A percentile compares a stretch with the other conserved stretches of the same genome.
phyloP scores from a whole-genome alignment of 164 flowering plant species.

The Buxus sempervirens region DNA sequence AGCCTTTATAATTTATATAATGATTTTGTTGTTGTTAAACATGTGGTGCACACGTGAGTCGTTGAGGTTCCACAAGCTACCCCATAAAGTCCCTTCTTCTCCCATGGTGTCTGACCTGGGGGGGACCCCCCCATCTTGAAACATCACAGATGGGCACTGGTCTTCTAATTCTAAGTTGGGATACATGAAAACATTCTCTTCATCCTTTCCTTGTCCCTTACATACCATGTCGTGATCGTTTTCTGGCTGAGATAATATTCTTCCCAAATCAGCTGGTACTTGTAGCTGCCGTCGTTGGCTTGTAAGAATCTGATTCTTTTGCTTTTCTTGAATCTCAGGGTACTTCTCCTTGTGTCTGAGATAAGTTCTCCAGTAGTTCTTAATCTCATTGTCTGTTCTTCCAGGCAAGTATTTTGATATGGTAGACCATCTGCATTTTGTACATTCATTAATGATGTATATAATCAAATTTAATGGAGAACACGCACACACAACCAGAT shows the following conservation, averaged over 20 bases:
- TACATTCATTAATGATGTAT: not conserved
- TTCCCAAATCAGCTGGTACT: not conserved
- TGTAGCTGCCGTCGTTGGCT: not conserved
- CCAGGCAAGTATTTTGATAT: not conserved
- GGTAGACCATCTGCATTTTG: not conserved
- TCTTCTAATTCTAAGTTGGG: not conserved
- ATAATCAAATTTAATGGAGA: not conserved
- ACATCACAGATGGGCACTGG: not conserved
- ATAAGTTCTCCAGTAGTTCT: not conserved
- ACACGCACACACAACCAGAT: too few relatives aligned
- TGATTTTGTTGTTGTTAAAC: not conserved
- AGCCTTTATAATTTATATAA: not conserved
- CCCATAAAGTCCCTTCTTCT: not conserved
- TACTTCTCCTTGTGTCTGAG: not conserved
- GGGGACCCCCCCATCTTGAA: not conserved
- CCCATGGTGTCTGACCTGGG: not conserved
- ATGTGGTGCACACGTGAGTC: not conserved
- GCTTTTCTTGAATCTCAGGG: not conserved
- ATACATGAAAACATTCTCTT: not conserved
- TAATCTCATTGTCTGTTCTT: not conserved
- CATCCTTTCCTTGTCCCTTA: not conserved
- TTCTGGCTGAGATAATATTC: too few relatives aligned
- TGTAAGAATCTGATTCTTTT: not conserved
- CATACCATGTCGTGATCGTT: not conserved
- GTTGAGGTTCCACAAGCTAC: not conserved